Evolutionary conservation across 2,329 filamentous ascomycete species (phyloP).

Genomic region (Sclerotinia glacialis): DNA sequence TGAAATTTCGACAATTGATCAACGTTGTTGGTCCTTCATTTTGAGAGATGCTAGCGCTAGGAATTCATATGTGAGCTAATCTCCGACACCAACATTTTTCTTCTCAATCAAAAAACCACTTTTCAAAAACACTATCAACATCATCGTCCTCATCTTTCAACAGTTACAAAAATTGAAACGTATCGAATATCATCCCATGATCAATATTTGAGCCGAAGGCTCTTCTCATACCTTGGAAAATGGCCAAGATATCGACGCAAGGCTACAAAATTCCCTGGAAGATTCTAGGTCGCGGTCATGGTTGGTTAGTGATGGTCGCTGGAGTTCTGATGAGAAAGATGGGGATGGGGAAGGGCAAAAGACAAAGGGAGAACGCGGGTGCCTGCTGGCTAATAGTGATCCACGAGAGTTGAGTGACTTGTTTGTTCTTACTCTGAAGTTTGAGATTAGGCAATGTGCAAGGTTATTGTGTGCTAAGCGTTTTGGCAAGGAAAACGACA

Average conservation of each 20-base stretch:
- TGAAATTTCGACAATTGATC: not conserved
- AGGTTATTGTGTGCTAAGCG: not conserved
- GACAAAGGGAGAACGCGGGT: not conserved
- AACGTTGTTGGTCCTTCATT: not conserved
- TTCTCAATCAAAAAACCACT: not conserved
- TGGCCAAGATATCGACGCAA: not conserved
- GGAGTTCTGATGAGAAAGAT: not conserved
- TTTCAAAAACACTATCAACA: not conserved
- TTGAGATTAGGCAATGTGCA: too few relatives aligned
- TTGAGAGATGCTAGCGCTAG: not conserved
- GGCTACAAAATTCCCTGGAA: constrained; percentile 2
- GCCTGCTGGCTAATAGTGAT: not conserved
- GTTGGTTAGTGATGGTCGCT: not conserved
- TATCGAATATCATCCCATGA: not conserved
- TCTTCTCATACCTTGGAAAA: not conserved
- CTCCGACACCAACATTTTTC: not conserved
- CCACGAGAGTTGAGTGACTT: not conserved
- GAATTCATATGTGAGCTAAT: not conserved
- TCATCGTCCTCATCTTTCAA: not conserved
- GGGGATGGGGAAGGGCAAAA: not conserved
- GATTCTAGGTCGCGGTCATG: constrained; percentile 7
- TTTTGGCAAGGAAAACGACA: not conserved
- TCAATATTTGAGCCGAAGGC: not conserved
- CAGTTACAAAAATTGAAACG: not conserved
- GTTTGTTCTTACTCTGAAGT: not conserved